A percentile compares a stretch with the other conserved stretches of the same genome.
These are phyloP conservation scores for Beta lomatogona DNA, from an alignment of 179 eudicot species.

Conservation along the genomic window DNA sequence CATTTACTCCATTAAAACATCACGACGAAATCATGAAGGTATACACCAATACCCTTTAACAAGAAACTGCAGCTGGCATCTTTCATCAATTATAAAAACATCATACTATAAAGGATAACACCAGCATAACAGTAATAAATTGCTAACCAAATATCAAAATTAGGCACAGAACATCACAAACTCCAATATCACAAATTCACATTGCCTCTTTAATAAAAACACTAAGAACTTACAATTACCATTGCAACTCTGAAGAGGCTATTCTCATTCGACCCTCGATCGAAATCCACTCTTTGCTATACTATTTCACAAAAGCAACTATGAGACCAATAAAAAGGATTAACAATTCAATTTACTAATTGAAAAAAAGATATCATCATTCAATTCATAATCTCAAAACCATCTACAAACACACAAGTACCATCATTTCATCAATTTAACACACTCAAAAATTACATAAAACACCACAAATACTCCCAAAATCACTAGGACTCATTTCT, in stretches of 20 bases:
- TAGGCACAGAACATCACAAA: neutral
- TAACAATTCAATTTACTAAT: too few species aligned
- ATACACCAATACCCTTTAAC: neutral
- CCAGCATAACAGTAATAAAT: neutral
- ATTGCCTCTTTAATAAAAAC: neutral
- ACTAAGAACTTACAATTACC: neutral
- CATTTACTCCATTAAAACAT: neutral
- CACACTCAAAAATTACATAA: neutral
- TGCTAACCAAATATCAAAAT: neutral
- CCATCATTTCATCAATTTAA: neutral
- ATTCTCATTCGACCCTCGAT: neutral
- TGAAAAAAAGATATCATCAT: neutral
- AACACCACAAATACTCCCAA: neutral
- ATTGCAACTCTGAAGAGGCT: neutral
- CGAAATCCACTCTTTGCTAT: neutral
- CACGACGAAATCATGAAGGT: neutral
- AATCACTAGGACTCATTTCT: neutral
- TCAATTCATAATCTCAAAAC: neutral
- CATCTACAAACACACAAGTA: constrained; percentile 15
- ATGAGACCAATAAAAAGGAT: neutral
- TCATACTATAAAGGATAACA: too few species aligned
- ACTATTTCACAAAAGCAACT: neutral
- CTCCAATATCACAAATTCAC: neutral
- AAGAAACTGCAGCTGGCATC: neutral
- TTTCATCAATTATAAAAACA: too few species aligned